phyloP scores from a whole-genome alignment of 2,329 filamentous ascomycete genomes.

The Fulvia fulva region DNA sequence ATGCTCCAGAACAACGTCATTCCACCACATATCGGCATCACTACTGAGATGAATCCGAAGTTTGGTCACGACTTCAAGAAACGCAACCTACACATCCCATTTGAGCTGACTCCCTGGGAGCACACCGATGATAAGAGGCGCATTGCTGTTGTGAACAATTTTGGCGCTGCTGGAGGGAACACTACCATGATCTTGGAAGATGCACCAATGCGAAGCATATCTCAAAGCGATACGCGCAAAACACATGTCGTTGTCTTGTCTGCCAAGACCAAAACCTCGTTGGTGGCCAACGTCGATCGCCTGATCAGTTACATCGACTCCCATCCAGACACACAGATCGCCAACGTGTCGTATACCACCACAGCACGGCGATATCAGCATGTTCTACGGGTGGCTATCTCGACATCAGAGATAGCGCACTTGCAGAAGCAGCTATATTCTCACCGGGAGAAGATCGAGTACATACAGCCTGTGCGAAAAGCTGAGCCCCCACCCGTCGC shows the following conservation, averaged over 20 bases:
- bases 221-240: conserved; percentile 51
- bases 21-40: conserved; percentile 65
- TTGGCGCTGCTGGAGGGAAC: conserved; percentile 68
- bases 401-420: conserved; percentile 29
- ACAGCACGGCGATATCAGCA: conserved; percentile 62
- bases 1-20: conserved; percentile 62
- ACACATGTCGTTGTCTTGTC: conserved; percentile 57
- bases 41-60: conserved; percentile 57
- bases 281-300: conserved; percentile 54
- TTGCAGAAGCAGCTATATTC: conserved; percentile 25
- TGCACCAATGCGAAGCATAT: conserved; percentile 21
- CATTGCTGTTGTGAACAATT: conserved; percentile 59
- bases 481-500: conserved; percentile 23
- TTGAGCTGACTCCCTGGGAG: conserved; percentile 44
- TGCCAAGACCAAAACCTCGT: conserved; percentile 49
- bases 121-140: conserved; percentile 32
- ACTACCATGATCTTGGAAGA: conserved; percentile 65
- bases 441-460: conserved; percentile 11
- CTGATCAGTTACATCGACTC: conserved; percentile 55
- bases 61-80: conserved; percentile 56
- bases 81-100: conserved; percentile 56
- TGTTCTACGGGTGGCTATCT: conserved; percentile 47
- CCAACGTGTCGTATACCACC: background rate
- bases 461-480: conserved; percentile 15
- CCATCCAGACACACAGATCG: conserved; percentile 50